Percentiles rank a stretch among this genome's conserved stretches.
Conservation (phyloP, 2,329 filamentous ascomycete species). For the Verticillium nubilum region DNA sequence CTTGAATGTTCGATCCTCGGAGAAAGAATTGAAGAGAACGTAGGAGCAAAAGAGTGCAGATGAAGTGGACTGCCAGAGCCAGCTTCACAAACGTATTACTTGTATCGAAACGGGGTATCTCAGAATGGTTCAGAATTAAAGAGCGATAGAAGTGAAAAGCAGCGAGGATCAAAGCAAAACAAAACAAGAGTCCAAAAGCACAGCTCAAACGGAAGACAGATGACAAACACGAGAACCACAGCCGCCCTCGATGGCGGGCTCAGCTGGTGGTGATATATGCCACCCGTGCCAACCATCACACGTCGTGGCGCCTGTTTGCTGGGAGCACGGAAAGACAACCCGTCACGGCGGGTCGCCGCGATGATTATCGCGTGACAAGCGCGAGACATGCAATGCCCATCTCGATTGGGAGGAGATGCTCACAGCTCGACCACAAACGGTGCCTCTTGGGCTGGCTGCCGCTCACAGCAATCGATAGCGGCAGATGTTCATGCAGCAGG, state of each 20-base stretch:
- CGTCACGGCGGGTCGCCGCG: background rate
- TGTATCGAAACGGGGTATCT: background rate
- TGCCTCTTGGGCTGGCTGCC: background rate
- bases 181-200: background rate
- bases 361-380: background rate
- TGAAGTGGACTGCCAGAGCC: constrained; percentile 2
- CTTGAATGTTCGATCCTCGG: background rate
- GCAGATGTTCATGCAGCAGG: background rate
- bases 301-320: background rate
- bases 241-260: background rate
- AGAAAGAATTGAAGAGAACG: background rate
- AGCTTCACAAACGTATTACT: background rate
- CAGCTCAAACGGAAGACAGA: background rate
- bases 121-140: background rate
- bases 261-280: background rate
- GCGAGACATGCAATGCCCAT: background rate
- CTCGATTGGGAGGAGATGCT: background rate
- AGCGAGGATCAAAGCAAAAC: background rate
- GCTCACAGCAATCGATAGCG: background rate
- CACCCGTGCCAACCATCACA: background rate
- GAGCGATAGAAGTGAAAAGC: background rate
- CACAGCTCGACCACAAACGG: background rate
- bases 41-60: background rate
- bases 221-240: background rate
- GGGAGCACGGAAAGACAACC: background rate